A percentile compares a stretch with the other conserved stretches of the same genome.
phyloP scores from a whole-genome alignment of 2,329 filamentous ascomycete genomes.

The Cryphonectria parasitica region DNA sequence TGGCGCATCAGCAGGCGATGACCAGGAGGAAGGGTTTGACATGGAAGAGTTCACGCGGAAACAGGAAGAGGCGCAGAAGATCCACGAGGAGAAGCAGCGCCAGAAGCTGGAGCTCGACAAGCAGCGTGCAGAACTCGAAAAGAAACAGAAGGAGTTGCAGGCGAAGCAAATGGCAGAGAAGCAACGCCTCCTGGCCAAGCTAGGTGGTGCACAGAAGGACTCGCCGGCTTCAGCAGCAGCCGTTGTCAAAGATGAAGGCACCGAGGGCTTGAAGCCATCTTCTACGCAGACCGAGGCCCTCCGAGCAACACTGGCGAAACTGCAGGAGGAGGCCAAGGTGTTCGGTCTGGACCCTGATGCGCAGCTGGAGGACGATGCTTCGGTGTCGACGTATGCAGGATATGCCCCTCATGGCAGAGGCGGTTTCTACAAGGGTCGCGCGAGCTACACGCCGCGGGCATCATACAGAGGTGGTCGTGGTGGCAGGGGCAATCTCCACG shows the following conservation, averaged over 20 bases:
- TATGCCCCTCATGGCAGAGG: slow-evolving; percentile 38
- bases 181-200: slow-evolving; percentile 61
- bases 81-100: slow-evolving; percentile 66
- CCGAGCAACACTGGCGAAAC: slow-evolving; percentile 71
- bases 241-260: slow-evolving; percentile 28
- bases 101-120: slow-evolving; percentile 66
- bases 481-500: slow-evolving; percentile 53
- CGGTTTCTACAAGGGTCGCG: slow-evolving; percentile 23
- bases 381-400: slow-evolving; percentile 36
- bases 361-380: slow-evolving; percentile 47
- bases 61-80: slow-evolving; percentile 73
- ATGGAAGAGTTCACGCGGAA: slow-evolving; percentile 69
- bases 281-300: slow-evolving; percentile 63
- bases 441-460: slow-evolving; percentile 37
- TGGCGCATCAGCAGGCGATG: slow-evolving; percentile 42
- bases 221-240: slow-evolving; percentile 18
- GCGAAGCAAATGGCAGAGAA: slow-evolving; percentile 69
- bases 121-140: slow-evolving; percentile 66
- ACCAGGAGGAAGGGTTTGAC: slow-evolving; percentile 55
- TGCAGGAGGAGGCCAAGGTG: slow-evolving; percentile 72
- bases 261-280: slow-evolving; percentile 36
- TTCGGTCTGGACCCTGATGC: slow-evolving; percentile 68
- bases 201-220: slow-evolving; percentile 47
- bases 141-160: slow-evolving; percentile 64
- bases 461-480: slow-evolving; percentile 44